Conservation (phyloP, 768 basidiomycete species). For the Boletus sp. region DNA sequence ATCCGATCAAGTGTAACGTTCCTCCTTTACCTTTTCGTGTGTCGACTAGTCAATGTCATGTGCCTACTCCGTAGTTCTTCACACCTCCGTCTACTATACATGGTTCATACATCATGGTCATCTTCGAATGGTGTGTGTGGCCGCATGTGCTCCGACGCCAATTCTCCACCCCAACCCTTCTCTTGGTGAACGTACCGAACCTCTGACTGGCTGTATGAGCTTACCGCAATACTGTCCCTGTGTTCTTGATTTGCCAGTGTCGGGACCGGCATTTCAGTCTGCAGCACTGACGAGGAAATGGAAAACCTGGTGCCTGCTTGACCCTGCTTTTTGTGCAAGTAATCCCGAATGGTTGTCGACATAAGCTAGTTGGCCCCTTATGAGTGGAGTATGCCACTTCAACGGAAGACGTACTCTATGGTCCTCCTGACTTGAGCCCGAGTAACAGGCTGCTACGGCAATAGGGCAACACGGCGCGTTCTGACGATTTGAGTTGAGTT, state of each 20-base stretch:
- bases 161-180: conserved; percentile 35
- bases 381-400: neutral
- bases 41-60: conserved; percentile 2
- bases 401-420: conserved; percentile 53
- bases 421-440: conserved; percentile 78
- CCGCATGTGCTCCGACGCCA: conserved; percentile 36
- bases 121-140: conserved; percentile 40
- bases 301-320: conserved; percentile 22
- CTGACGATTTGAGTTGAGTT: conserved; percentile 34
- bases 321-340: conserved; percentile 53
- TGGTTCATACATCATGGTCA: conserved; percentile 33
- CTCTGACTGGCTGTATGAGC: conserved; percentile 24
- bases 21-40: neutral
- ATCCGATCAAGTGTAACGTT: conserved; percentile 19
- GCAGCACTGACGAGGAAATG: conserved; percentile 23
- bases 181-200: conserved; percentile 27
- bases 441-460: conserved; percentile 73
- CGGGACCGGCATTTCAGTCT: conserved; percentile 30
- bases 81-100: conserved; percentile 17
- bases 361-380: conserved; percentile 46
- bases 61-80: neutral
- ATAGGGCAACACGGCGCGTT: conserved; percentile 83
- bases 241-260: conserved; percentile 27
- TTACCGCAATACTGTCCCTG: conserved; percentile 30
- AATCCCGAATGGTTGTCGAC: conserved; percentile 63